Evolutionary conservation across 805 yeast genomes (phyloP), one percentile per base, ranked within the genome.

Genomic region (Kuraishia floccosa): DNA sequence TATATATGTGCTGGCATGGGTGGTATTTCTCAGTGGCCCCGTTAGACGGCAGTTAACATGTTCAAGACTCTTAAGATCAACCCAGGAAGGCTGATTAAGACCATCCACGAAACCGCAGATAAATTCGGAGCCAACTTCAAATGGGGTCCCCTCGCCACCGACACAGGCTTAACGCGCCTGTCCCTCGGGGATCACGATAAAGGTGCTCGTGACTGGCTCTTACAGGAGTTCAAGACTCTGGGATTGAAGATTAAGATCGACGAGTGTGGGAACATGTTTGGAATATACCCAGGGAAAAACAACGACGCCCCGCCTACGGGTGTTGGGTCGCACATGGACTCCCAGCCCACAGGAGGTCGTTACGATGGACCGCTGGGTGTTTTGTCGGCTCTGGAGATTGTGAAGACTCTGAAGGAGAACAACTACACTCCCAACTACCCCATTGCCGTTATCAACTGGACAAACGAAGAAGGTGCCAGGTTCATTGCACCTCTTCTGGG

Each of bases 301-400:
- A 50, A 52, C 25, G 58, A 54, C 20, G 54, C 52, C 17, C 47
- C 60, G 3, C 79, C 85, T 11, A 75, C 76, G 2, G 83, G 72
- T 12, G 73, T 77, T 36, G 86, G 86, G 0, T 75, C 84, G 0
- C 86, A 78, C 50, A 52, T 78, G 34, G 86, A 78, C 42, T 78
- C 86, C 1, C 86, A 78, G 51, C 86, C 86, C 19, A 73, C 77
- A 6, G 86, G 85, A 25, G 86, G 86, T 9, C 60, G 83, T 36
- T 78, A 77, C 42, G 86, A 78, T 43, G 86, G 86, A 27, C 71
- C 78, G 24, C 59, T 63, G 25, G 86, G 86, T 14, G 85, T 78
- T 5, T 54, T 76, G 25, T 53, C 77, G 5, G 85, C 83, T 1
- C 53, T 78, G 28, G 84, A 78, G 50, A 73, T 78, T 5, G 50